Conservation (phyloP, 805 yeast species). For the Starmerella apis region DNA sequence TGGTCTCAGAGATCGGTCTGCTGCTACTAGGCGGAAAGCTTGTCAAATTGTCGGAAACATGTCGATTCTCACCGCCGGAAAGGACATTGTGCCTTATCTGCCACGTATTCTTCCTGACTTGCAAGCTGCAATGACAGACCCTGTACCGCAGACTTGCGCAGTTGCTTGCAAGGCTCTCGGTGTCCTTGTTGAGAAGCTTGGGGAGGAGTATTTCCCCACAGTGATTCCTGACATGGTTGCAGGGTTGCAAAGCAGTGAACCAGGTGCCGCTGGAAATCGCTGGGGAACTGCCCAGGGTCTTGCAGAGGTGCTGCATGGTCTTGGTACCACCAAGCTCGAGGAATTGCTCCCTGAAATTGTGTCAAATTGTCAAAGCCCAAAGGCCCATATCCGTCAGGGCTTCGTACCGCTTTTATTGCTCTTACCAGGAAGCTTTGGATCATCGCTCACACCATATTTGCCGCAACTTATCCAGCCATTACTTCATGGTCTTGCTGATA, state of each 20-base stretch:
- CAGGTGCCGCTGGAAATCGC: constrained; percentile 73
- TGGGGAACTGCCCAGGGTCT: constrained; percentile 96
- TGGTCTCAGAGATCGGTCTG: constrained; percentile 93
- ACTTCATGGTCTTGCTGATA: constrained; percentile 81
- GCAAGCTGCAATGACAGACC: constrained; percentile 94
- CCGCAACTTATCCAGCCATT: constrained; percentile 82
- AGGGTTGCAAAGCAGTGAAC: constrained; percentile 55
- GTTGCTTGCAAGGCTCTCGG: constrained; percentile 97
- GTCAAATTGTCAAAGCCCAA: constrained; percentile 54
- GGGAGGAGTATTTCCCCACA: constrained; percentile 91
- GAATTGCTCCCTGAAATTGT: constrained; percentile 76
- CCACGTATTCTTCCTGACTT: constrained; percentile 67
- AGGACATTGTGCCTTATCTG: constrained; percentile 76
- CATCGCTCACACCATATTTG: constrained; percentile 81
- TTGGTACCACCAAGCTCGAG: constrained; percentile 79
- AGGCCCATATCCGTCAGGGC: constrained; percentile 74
- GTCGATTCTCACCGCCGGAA: constrained; percentile 88
- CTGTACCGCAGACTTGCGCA: constrained; percentile 93
- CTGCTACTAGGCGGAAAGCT: constrained; percentile 80
- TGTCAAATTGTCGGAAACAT: constrained; percentile 98
- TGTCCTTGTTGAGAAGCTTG: constrained; percentile 87
- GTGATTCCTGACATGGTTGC: constrained; percentile 70
- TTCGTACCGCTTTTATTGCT: constrained; percentile 81
- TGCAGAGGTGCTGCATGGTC: constrained; percentile 85
- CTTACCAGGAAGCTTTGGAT: constrained; percentile 82